A percentile compares a stretch with the other conserved stretches of the same genome.
Evolutionary conservation across 1,284 basidiomycete genomes (phyloP).

Genomic region (Cutaneotrichosporon cyanovorans): DNA sequence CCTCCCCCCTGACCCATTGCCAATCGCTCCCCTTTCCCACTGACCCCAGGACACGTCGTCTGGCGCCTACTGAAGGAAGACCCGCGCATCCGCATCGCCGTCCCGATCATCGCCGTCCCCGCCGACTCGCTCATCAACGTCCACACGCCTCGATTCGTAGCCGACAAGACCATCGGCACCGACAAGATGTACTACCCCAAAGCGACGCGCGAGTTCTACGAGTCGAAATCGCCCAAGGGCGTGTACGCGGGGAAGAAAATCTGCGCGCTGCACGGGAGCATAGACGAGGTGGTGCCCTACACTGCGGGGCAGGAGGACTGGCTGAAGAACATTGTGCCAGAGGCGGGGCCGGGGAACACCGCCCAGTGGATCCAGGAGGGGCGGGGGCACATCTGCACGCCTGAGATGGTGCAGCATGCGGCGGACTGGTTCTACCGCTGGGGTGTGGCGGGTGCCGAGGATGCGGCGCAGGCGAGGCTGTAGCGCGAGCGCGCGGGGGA

Average conservation of each 20-base stretch:
- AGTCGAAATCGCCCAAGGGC: neutral
- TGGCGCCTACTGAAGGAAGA: constrained; percentile 15
- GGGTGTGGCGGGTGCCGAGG: neutral
- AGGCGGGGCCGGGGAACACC: neutral
- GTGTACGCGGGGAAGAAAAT: constrained; percentile 60
- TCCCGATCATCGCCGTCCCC: constrained; percentile 13
- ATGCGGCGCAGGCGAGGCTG: neutral
- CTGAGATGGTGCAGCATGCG: constrained; percentile 40
- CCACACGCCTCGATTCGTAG: constrained; percentile 6
- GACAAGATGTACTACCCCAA: constrained; percentile 7
- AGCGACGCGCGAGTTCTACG: constrained; percentile 4
- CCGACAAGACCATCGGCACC: constrained; percentile 6
- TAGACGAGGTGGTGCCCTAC: constrained; percentile 40
- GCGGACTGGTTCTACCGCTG: constrained; percentile 38
- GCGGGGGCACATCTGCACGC: constrained; percentile 18
- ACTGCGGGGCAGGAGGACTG: constrained; percentile 2
- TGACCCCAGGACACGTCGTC: constrained; percentile 8
- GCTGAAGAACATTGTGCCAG: constrained; percentile 6
- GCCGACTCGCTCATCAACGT: constrained; percentile 8
- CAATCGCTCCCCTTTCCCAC: neutral
- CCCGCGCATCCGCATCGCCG: constrained; percentile 9
- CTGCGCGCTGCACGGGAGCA: constrained; percentile 55
- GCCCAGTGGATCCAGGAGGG: constrained; percentile 7
- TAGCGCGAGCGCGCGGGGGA: too few relatives aligned
- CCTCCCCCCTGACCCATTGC: too few relatives aligned